Percentiles rank a stretch among this genome's conserved stretches.
These are phyloP conservation scores for Dothiorella sarmentorum DNA, from an alignment of 2,329 filamentous ascomycete genomes.

Conservation along the genomic window DNA sequence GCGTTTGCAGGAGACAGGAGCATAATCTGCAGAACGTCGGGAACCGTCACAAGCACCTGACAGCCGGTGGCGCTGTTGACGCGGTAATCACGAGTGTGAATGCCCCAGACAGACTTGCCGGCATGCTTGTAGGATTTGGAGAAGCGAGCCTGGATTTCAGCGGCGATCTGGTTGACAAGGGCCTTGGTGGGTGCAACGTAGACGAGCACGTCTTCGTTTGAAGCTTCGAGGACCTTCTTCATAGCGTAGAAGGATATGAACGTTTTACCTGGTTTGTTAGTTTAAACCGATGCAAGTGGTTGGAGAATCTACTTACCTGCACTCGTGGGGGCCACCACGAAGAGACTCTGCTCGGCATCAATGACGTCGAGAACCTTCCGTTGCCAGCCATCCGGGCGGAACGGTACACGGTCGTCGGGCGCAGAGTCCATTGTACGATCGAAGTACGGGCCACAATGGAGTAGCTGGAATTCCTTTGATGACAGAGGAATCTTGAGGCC, in stretches of 20 bases:
- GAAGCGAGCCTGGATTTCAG: constrained; percentile 72
- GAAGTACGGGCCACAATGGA: constrained; percentile 68
- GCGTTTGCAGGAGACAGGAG: constrained; percentile 64
- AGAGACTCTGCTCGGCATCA: constrained; percentile 65
- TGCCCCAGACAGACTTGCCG: constrained; percentile 71
- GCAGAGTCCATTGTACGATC: constrained; percentile 69
- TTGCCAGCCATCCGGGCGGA: constrained; percentile 75
- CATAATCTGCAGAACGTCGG: constrained; percentile 77
- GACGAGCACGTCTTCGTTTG: constrained; percentile 67
- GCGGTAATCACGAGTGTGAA: constrained; percentile 71
- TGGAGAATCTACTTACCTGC: constrained; percentile 48
- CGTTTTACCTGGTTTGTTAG: constrained; percentile 52
- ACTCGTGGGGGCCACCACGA: constrained; percentile 74
- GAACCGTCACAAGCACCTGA: constrained; percentile 74
- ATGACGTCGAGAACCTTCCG: constrained; percentile 69
- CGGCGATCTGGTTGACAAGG: constrained; percentile 78
- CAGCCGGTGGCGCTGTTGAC: constrained; percentile 71
- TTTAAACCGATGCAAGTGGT: neutral
- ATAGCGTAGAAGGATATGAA: constrained; percentile 85
- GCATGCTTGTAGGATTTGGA: constrained; percentile 60
- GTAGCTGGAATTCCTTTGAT: constrained; percentile 61
- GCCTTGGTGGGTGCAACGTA: constrained; percentile 82
- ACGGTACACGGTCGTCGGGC: constrained; percentile 65
- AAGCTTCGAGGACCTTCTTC: constrained; percentile 66
- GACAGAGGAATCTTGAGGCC: constrained; percentile 37